Percentiles rank a stretch among this genome's conserved stretches.
Conservation (phyloP, 371 early-diverging fungal species). For the Chytridium lagenaria region DNA sequence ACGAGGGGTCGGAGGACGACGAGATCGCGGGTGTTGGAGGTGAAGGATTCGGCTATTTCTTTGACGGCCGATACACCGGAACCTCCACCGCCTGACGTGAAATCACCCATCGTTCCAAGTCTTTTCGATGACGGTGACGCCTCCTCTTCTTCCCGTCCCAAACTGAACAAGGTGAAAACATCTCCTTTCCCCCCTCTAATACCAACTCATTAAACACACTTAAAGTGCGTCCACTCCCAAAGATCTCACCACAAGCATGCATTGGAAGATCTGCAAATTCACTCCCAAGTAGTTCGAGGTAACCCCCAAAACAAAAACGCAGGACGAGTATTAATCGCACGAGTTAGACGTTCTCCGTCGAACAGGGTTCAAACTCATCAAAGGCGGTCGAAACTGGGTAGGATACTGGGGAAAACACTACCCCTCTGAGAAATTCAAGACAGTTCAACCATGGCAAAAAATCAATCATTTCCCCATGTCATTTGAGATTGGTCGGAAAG, state of each 20-base stretch:
- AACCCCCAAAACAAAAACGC: neutral
- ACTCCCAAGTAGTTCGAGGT: slow-evolving; percentile 53
- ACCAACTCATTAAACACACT: too few relatives aligned
- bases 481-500: slow-evolving; percentile 55
- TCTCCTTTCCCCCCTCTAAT: too few relatives aligned
- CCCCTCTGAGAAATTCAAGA: slow-evolving; percentile 40
- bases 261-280: slow-evolving; percentile 47
- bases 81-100: too few relatives aligned
- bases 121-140: slow-evolving; percentile 45
- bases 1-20: too few relatives aligned
- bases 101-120: slow-evolving; percentile 35
- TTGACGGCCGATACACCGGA: neutral
- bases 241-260: slow-evolving; percentile 27
- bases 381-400: slow-evolving; percentile 44
- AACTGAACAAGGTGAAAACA: slow-evolving; percentile 41
- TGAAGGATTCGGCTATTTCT: too few relatives aligned
- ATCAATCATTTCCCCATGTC: slow-evolving; percentile 57
- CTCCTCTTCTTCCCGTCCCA: slow-evolving; percentile 48
- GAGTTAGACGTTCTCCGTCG: slow-evolving; percentile 44
- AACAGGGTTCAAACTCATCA: slow-evolving; percentile 46
- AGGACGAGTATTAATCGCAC: too few relatives aligned
- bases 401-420: slow-evolving; percentile 55
- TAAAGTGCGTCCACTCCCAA: neutral
- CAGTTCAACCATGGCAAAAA: slow-evolving; percentile 50
- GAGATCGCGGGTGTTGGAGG: too few relatives aligned